These are phyloP conservation scores for Keqinozyma sinolaborantium DNA, from an alignment of 1,139 yeast species.

Conservation along the genomic window DNA sequence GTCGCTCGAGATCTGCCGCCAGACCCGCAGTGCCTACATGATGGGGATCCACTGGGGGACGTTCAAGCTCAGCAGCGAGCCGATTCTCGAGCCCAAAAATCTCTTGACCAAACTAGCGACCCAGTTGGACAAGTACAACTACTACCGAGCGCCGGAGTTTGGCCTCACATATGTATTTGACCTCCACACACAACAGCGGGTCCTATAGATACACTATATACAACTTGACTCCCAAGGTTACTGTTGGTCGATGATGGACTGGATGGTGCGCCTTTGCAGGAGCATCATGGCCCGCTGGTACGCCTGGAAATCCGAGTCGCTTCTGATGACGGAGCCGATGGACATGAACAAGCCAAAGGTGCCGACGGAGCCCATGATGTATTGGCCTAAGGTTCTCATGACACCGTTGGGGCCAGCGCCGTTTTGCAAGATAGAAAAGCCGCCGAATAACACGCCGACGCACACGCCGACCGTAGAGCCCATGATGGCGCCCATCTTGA, in stretches of 20 bases:
- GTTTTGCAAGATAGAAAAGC: slow-evolving; percentile 82
- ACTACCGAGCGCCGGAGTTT: slow-evolving; percentile 36
- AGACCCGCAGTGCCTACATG: slow-evolving; percentile 57
- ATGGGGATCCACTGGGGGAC: slow-evolving; percentile 98
- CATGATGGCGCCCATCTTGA: slow-evolving; percentile 98
- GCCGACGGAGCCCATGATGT: slow-evolving; percentile 94
- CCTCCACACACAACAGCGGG: slow-evolving; percentile 12
- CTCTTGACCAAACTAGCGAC: slow-evolving; percentile 23
- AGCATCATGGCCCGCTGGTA: slow-evolving; percentile 35
- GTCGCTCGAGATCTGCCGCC: slow-evolving; percentile 63
- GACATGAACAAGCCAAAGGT: slow-evolving; percentile 97
- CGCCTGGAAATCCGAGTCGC: slow-evolving; percentile 52
- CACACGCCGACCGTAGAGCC: slow-evolving; percentile 96
- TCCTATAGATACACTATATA: background rate
- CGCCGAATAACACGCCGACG: slow-evolving; percentile 92
- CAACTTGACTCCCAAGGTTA: background rate
- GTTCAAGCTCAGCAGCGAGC: slow-evolving; percentile 82
- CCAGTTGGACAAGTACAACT: slow-evolving; percentile 13
- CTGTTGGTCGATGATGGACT: background rate
- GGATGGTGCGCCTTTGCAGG: slow-evolving; percentile 25
- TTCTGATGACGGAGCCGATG: slow-evolving; percentile 88
- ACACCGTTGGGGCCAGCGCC: slow-evolving; percentile 99
- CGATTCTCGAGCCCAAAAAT: slow-evolving; percentile 75
- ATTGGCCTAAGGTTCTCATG: slow-evolving; percentile 94
- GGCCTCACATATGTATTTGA: slow-evolving; percentile 41